Evolutionary conservation across 2,329 filamentous ascomycete species (phyloP).

Genomic region (Plenodomus tracheiphilus): DNA sequence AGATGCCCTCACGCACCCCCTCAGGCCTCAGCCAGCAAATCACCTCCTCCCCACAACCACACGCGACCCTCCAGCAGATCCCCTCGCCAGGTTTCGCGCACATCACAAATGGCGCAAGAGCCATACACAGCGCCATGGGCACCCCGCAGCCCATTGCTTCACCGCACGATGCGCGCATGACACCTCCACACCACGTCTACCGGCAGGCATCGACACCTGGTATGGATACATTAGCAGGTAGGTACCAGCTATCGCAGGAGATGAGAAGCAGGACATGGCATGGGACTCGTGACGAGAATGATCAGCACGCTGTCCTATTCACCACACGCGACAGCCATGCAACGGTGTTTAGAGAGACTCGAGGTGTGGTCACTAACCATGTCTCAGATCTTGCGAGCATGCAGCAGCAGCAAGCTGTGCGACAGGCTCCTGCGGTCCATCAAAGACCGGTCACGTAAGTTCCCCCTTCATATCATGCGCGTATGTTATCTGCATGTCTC

Average conservation of each 20-base stretch:
- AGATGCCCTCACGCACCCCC: conserved; percentile 44
- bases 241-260: conserved; percentile 19
- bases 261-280: not conserved
- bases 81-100: conserved; percentile 33
- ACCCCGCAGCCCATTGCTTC: conserved; percentile 36
- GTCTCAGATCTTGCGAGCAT: conserved; percentile 51
- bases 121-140: conserved; percentile 36
- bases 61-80: conserved; percentile 41
- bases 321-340: not conserved
- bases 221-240: conserved; percentile 55
- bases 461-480: not conserved
- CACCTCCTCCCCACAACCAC: conserved; percentile 38
- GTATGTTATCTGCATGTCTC: not conserved
- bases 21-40: conserved; percentile 51
- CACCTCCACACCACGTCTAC: conserved; percentile 40
- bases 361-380: conserved; percentile 6
- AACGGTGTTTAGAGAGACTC: not conserved
- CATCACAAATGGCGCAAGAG: conserved; percentile 35
- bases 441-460: conserved; percentile 45
- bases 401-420: conserved; percentile 50
- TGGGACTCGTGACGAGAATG: not conserved
- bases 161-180: conserved; percentile 38
- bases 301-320: not conserved
- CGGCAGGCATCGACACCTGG: conserved; percentile 50
- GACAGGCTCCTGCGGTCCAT: conserved; percentile 39